Evolutionary conservation across 495 filamentous ascomycete species (phyloP), one percentile per base, ranked within the genome.

Genomic region (Elaphomyces granulatus): DNA sequence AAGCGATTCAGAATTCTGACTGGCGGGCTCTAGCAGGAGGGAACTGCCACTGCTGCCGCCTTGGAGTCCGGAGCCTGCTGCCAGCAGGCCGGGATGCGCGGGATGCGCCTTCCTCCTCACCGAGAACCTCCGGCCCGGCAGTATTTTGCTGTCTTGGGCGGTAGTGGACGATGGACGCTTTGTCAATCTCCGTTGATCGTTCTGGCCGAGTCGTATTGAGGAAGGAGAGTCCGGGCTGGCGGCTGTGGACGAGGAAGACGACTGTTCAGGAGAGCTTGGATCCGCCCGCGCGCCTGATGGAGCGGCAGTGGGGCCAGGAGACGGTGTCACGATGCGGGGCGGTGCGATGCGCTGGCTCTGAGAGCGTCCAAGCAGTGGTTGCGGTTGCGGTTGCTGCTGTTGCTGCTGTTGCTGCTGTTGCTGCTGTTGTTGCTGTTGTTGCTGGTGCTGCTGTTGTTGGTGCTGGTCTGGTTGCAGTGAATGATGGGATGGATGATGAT

Each of bases 231-330:
- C n/a, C n/a, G n/a, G n/a, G n/a, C n/a, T n/a, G n/a, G n/a, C n/a
- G n/a, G n/a, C n/a, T n/a, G 38, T n/a, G 34, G 19, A 26, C 34
- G 50, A 31, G 40, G 42, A 10, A 34, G 41, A 32, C 38, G 23
- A 28, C 23, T 28, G 23, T 28, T 28, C 23, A 6, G 23, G 12
- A 28, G 23, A 12, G 54, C 8, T 55, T 50, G 3, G 55, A 54
- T 23, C 47, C 37, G 15, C 48, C 45, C n/a, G n/a, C n/a, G n/a
- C n/a, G n/a, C n/a, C 41, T 49, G 44, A 2, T 48, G 43, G 40
- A 48, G 16, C 50, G 49, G 20, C 41, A 21, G 33, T 45, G 47
- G 37, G 52, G 52, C 19, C 53, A 50, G 16, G 45, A 36, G n/a
- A 59, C 19, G 15, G 45, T 45, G 17, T 41, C 46, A 42, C 46